Conservation (phyloP, 306 rosid species). For the Notholithocarpus densiflorus region DNA sequence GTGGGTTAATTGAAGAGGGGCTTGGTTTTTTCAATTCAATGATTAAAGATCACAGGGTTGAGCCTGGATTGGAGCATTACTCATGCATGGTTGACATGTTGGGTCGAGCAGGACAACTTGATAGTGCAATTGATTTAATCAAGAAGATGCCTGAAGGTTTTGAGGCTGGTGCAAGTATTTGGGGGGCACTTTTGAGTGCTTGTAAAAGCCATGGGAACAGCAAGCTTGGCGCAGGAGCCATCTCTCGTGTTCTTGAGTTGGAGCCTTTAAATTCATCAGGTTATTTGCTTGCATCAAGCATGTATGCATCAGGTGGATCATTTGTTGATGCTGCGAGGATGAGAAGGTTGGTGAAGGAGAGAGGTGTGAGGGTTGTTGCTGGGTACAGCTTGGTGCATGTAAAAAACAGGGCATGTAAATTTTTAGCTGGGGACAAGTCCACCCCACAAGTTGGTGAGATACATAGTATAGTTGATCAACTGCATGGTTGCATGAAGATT, state of each 20-base stretch:
- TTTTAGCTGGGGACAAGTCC: slow-evolving; percentile 40
- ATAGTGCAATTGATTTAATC: slow-evolving; percentile 35
- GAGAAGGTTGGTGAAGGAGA: slow-evolving; percentile 39
- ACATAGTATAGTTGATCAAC: slow-evolving; percentile 11
- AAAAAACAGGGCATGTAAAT: slow-evolving; percentile 25
- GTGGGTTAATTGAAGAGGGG: slow-evolving; percentile 44
- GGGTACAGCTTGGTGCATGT: slow-evolving; percentile 42
- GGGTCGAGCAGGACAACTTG: slow-evolving; percentile 41
- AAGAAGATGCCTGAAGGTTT: slow-evolving; percentile 34
- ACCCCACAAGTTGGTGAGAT: slow-evolving; percentile 26
- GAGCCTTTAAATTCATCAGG: slow-evolving; percentile 37
- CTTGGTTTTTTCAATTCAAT: slow-evolving; percentile 32
- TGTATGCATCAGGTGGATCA: slow-evolving; percentile 31
- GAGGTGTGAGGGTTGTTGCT: slow-evolving; percentile 36
- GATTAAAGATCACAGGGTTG: slow-evolving; percentile 28
- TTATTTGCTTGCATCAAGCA: slow-evolving; percentile 35
- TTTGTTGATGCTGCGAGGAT: slow-evolving; percentile 31
- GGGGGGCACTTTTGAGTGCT: slow-evolving; percentile 44
- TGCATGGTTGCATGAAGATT: slow-evolving; percentile 34
- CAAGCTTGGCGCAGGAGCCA: slow-evolving; percentile 24
- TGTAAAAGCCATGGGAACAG: slow-evolving; percentile 34
- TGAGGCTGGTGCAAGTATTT: slow-evolving; percentile 29
- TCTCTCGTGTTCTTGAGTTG: slow-evolving; percentile 25
- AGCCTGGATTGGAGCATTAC: slow-evolving; percentile 37
- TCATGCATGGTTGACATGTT: slow-evolving; percentile 47